Base-by-base conservation (phyloP, 768 basidiomycete genomes). In the Amanita subjunquillea region DNA sequence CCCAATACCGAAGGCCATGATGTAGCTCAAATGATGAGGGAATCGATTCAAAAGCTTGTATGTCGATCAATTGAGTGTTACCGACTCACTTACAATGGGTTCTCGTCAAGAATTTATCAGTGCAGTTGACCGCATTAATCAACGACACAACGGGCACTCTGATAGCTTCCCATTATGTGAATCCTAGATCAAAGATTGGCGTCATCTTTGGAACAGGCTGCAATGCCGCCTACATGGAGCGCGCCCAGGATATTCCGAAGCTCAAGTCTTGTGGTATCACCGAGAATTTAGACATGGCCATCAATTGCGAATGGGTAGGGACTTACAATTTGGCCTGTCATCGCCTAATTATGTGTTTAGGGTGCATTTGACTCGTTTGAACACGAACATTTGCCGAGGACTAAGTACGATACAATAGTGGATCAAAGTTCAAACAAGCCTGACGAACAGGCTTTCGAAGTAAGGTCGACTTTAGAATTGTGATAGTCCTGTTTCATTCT, bases 111-210 rank as follows among this genome's bases (percentile, higher is more conserved):
- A 72, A 87, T 53, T 78, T 96, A n/a, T 91, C 88, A 2, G 82
- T 93, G 40, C 72, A 78, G 54, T 69, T 98, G 29, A 85, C 85
- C 7, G 91, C 94, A 1, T 71, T 97, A 23, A 96, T 97, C 67
- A 97, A 97, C 65, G 96, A 99, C 68, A 98, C 96, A 0, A 99
- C 96, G 3, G 96, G 96, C 25, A 95, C 95, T 2, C 79, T 99
- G 25, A 93, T 99, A 60, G 96, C 96, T 9, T 96, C 94, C 1
- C 85, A 89, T 69, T 99, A 99, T 60, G 93, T 97, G 57, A 90
- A 90, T 64, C 87, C 91, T 0, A 72, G 64, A 60, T 94, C 95
- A 37, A 89, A 88, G 65, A 94, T 97, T 60, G 96, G 91, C 1
- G 86, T 88, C 62, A 98, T 99, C 61, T 95, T 98, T 61, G 96